These are phyloP conservation scores for Magnolia changhungtana DNA, from an alignment of 164 flowering plant genomes.

Conservation along the genomic window DNA sequence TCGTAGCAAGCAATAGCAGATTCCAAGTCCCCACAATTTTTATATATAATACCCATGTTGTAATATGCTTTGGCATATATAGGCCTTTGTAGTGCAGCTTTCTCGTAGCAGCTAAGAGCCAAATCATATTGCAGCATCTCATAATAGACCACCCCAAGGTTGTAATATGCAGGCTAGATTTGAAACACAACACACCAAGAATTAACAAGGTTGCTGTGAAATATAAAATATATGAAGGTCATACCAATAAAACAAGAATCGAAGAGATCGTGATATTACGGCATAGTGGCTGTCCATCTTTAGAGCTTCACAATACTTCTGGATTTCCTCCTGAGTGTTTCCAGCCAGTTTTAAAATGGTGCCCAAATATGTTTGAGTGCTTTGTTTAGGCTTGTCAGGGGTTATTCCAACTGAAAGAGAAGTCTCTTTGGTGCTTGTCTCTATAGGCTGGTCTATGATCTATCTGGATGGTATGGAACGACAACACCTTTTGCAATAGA, in stretches of 20 bases:
- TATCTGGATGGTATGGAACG: no score
- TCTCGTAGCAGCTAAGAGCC: constrained; percentile 15
- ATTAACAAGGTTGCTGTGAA: constrained; percentile 6
- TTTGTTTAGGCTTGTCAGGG: no score
- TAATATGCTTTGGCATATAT: no score
- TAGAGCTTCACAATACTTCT: constrained; percentile 90
- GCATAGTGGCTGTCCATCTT: constrained; percentile 92
- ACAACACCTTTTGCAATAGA: no score
- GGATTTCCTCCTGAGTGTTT: constrained; percentile 35
- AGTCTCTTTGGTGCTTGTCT: no score
- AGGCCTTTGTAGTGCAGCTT: constrained; percentile 84
- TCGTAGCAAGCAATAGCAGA: constrained; percentile 28
- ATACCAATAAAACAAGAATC: background rate
- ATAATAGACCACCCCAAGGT: no score
- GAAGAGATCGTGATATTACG: constrained; percentile 42
- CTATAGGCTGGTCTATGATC: no score
- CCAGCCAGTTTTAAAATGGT: constrained; percentile 91
- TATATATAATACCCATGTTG: constrained; percentile 51
- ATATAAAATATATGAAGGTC: no score
- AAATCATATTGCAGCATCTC: no score
- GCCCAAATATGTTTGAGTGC: constrained; percentile 43
- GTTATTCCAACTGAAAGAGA: no score
- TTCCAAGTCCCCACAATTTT: constrained; percentile 92
- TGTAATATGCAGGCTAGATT: no score
- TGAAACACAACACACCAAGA: no score